These are phyloP conservation scores for Eragrostis nindensis DNA, from an alignment of 176 grass and related monocot species.

Conservation along the genomic window DNA sequence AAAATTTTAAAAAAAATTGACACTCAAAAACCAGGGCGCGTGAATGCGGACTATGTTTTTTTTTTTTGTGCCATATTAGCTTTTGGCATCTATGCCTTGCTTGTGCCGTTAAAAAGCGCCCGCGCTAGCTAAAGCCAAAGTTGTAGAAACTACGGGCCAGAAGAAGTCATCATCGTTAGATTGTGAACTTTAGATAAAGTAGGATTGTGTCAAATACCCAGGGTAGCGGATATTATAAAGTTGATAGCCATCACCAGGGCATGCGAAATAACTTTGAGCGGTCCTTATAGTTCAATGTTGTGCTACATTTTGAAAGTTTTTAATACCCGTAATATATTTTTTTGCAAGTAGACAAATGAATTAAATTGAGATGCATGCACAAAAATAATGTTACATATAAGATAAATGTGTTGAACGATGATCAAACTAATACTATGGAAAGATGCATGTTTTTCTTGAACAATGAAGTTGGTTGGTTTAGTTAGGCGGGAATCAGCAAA, in stretches of 20 bases:
- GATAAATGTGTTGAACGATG: background rate
- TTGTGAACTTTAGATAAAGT: slow-evolving; percentile 18
- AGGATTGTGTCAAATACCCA: background rate
- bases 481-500: no score
- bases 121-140: background rate
- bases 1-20: background rate
- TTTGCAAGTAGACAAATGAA: no score
- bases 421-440: background rate
- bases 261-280: background rate
- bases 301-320: no score
- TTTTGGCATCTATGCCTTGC: slow-evolving; percentile 33
- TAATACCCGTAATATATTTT: no score
- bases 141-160: background rate
- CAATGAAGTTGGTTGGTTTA: no score
- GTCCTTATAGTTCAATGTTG: no score
- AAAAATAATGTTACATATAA: background rate
- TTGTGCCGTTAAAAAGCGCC: background rate
- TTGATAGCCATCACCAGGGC: background rate
- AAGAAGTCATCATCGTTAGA: background rate
- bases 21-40: background rate
- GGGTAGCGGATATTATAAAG: background rate
- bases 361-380: no score
- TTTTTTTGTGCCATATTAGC: background rate
- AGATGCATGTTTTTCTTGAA: background rate
- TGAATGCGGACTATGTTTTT: background rate